phyloP scores from a whole-genome alignment of 306 rosid species.

The Begonia fuchsioides region DNA sequence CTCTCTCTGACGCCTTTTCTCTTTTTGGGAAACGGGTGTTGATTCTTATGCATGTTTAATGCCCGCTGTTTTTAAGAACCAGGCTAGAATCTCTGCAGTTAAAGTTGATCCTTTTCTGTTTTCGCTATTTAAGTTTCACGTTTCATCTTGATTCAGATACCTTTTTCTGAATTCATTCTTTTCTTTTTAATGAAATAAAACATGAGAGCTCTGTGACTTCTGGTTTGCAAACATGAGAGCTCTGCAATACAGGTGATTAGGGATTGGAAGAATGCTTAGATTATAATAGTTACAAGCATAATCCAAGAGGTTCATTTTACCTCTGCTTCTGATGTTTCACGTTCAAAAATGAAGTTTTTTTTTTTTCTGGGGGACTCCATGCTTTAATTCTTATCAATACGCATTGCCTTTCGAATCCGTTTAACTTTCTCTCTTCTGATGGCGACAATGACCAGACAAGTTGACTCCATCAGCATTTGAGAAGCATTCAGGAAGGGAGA shows the following conservation, averaged over 20 bases:
- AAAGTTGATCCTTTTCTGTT: no score
- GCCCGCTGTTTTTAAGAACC: conserved; percentile 8
- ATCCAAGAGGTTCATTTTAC: no score
- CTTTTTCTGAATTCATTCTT: no score
- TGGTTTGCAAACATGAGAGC: no score
- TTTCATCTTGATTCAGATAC: no score
- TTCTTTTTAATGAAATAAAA: no score
- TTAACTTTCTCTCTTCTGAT: conserved; percentile 4
- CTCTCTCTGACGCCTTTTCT: neutral
- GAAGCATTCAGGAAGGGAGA: conserved; percentile 19
- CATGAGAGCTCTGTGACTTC: no score
- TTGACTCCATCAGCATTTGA: conserved; percentile 24
- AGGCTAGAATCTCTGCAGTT: conserved; percentile 10
- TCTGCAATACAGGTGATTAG: no score
- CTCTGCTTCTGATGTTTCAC: no score
- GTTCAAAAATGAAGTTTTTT: neutral
- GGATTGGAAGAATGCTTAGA: no score
- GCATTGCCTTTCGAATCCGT: conserved; percentile 2
- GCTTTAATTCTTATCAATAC: neutral
- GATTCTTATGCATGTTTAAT: conserved; percentile 22
- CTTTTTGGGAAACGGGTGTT: conserved; percentile 13
- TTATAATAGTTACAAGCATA: no score
- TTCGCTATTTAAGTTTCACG: conserved; percentile 8
- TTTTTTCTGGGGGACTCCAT: neutral
- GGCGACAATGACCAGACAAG: conserved; percentile 11